A percentile compares a stretch with the other conserved stretches of the same genome.
These are phyloP conservation scores for Cicer cuneatum DNA, from an alignment of 306 rosid species.

Conservation along the genomic window DNA sequence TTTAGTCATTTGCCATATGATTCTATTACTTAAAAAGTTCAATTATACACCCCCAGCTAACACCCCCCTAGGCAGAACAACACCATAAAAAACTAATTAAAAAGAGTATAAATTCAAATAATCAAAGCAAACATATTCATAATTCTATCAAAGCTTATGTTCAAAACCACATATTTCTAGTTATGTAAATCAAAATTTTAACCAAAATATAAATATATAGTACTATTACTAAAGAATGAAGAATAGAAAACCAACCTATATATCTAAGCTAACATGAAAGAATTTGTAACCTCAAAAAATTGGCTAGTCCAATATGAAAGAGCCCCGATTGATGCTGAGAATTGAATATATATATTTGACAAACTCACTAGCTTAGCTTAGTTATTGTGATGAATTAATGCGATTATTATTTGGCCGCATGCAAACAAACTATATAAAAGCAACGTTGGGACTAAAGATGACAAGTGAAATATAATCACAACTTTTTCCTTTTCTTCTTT, in stretches of 20 bases:
- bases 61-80: background rate
- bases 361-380: slow-evolving; percentile 38
- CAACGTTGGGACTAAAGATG: slow-evolving; percentile 47
- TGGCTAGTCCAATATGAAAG: slow-evolving; percentile 19
- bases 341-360: slow-evolving; percentile 35
- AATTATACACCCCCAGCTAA: background rate
- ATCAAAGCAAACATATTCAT: background rate
- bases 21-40: slow-evolving; percentile 26
- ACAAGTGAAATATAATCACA: slow-evolving; percentile 40
- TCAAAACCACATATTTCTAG: background rate
- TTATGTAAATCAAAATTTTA: background rate
- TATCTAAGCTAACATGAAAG: slow-evolving; percentile 29
- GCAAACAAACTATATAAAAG: slow-evolving; percentile 54
- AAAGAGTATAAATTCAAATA: too few species aligned
- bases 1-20: slow-evolving; percentile 9
- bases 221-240: slow-evolving; percentile 18
- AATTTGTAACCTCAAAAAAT: slow-evolving; percentile 43
- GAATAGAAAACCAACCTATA: slow-evolving; percentile 46
- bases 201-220: background rate
- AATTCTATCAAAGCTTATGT: too few species aligned
- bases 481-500: slow-evolving; percentile 39
- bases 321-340: slow-evolving; percentile 22
- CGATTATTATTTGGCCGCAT: slow-evolving; percentile 38
- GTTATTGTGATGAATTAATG: slow-evolving; percentile 29
- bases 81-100: background rate